Evolutionary conservation across 441 rosid species (phyloP).

Genomic region (Populus tomentosa): DNA sequence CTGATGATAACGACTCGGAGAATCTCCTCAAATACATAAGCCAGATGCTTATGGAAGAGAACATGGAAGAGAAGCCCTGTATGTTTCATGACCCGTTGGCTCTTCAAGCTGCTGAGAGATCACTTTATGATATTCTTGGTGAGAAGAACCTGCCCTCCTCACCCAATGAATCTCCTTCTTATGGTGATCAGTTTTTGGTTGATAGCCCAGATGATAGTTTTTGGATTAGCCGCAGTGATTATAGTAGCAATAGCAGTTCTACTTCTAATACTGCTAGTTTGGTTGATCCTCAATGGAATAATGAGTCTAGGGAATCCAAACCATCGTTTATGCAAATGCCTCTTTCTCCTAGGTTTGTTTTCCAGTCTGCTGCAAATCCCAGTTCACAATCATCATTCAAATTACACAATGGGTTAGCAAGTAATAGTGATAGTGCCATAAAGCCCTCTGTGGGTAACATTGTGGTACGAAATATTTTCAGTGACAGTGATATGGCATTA

Average conservation of each 20-base stretch:
- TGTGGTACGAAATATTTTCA: constrained; percentile 41
- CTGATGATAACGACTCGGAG: constrained; percentile 46
- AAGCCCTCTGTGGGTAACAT: constrained; percentile 23
- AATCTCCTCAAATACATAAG: constrained; percentile 53
- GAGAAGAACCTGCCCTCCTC: constrained; percentile 31
- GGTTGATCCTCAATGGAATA: constrained; percentile 27
- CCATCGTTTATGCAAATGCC: constrained; percentile 29
- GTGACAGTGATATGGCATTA: constrained; percentile 45
- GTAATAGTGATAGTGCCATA: constrained; percentile 19
- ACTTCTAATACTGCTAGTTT: constrained; percentile 23
- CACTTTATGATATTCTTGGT: constrained; percentile 55
- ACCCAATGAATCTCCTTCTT: constrained; percentile 14
- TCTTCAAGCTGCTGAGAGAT: constrained; percentile 65
- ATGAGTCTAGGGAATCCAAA: constrained; percentile 31
- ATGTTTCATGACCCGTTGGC: constrained; percentile 70
- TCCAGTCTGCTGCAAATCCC: constrained; percentile 33
- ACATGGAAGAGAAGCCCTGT: constrained; percentile 58
- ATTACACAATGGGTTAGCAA: constrained; percentile 13
- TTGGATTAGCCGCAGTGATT: constrained; percentile 29
- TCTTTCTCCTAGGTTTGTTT: constrained; percentile 28
- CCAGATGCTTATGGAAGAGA: constrained; percentile 83
- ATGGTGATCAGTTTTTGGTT: constrained; percentile 25
- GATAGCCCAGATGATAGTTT: constrained; percentile 33
- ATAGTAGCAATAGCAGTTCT: constrained; percentile 30
- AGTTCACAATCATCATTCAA: constrained; percentile 10